phyloP scores from a whole-genome alignment of 805 yeast species.

The Hanseniaspora pseudoguilliermondii region DNA sequence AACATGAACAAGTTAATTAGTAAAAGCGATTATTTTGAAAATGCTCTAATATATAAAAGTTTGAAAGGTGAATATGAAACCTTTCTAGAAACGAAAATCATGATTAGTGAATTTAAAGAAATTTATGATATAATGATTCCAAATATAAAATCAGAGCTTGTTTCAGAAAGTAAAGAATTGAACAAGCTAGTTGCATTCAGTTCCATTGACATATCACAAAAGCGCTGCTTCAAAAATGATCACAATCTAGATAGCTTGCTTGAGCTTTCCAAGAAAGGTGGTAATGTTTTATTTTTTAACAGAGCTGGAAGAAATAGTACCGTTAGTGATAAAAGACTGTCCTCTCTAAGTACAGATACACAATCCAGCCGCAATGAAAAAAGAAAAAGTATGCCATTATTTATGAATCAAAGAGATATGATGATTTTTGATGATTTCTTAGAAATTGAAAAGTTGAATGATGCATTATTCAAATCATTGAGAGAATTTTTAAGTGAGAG shows the following conservation, averaged over 20 bases:
- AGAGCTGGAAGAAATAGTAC: neutral
- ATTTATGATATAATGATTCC: slow-evolving; percentile 2
- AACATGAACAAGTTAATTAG: neutral
- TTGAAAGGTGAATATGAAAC: neutral
- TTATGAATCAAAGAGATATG: slow-evolving; percentile 8
- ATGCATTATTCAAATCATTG: slow-evolving; percentile 4
- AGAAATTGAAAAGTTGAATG: slow-evolving; percentile 12
- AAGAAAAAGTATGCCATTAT: slow-evolving; percentile 5
- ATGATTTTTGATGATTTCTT: slow-evolving; percentile 11
- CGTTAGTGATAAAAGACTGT: slow-evolving; percentile 8
- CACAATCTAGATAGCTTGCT: neutral
- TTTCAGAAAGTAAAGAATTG: neutral
- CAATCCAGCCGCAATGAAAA: neutral
- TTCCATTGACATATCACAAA: neutral
- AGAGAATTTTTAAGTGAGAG: slow-evolving; percentile 10
- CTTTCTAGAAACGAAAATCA: neutral
- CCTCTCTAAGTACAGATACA: neutral
- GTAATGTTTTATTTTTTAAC: slow-evolving; percentile 1
- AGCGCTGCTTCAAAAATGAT: neutral
- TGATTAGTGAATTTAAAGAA: slow-evolving; percentile 9
- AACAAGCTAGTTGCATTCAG: slow-evolving; percentile 7
- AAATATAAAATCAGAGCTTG: neutral
- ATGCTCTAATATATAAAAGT: neutral
- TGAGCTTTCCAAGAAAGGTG: slow-evolving; percentile 3
- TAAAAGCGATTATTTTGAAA: neutral